Percentiles rank a stretch among this genome's conserved stretches.
Conservation (phyloP, 202 grass and related monocot genomes). For the Eragrostis tef region DNA sequence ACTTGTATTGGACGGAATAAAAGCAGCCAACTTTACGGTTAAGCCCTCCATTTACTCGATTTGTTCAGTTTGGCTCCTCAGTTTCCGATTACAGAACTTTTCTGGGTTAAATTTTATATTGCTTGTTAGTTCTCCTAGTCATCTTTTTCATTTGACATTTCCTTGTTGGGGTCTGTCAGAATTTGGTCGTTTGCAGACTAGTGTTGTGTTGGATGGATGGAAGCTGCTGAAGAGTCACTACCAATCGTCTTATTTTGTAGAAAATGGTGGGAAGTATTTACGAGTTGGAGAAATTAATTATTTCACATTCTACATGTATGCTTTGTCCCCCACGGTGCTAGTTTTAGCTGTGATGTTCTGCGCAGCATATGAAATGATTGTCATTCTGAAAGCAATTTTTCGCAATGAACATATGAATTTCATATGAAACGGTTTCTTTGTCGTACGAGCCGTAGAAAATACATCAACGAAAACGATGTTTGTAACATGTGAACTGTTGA, state of each 20-base stretch:
- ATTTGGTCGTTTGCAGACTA: constrained; percentile 31
- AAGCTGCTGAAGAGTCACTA: constrained; percentile 7
- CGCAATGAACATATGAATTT: too few species aligned
- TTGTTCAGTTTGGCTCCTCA: background rate
- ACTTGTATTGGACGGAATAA: constrained; percentile 58
- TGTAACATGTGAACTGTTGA: too few species aligned
- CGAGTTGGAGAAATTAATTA: background rate
- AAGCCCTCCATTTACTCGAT: background rate
- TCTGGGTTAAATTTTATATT: background rate
- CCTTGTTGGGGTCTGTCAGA: constrained; percentile 16
- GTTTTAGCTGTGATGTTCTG: background rate
- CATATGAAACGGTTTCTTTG: too few species aligned
- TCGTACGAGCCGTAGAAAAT: too few species aligned
- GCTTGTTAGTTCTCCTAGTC: too few species aligned
- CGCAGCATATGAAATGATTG: background rate
- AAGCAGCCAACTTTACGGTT: background rate
- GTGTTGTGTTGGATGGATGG: constrained; percentile 31
- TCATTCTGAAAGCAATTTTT: background rate
- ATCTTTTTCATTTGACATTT: constrained; percentile 40
- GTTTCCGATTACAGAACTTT: constrained; percentile 26
- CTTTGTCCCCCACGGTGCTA: background rate
- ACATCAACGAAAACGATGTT: too few species aligned
- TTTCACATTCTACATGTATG: background rate
- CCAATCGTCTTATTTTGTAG: background rate
- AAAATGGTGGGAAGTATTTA: background rate